These are phyloP conservation scores for Scenedesmus sp. DNA, from an alignment of 163 green algal species.

Conservation along the genomic window DNA sequence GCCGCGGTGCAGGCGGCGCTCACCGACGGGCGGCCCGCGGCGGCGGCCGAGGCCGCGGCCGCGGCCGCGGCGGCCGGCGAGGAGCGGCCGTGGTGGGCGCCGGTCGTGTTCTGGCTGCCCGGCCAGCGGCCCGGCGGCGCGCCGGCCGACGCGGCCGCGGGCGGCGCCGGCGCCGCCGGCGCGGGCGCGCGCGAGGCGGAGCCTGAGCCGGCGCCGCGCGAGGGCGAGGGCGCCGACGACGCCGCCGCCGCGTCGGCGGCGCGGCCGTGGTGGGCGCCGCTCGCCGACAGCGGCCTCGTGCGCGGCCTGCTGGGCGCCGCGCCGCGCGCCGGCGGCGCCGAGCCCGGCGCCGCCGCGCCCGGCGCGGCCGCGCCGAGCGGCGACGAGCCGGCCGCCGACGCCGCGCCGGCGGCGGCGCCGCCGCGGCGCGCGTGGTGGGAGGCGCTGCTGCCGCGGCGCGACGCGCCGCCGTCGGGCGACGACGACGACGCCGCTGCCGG, in stretches of 20 bases:
- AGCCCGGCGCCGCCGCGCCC: too few species aligned
- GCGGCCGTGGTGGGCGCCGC: slow-evolving; percentile 30
- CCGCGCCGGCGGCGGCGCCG: not conserved
- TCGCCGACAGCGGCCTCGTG: slow-evolving; percentile 32
- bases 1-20: slow-evolving; percentile 2
- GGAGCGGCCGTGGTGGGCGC: slow-evolving; percentile 11
- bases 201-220: not conserved
- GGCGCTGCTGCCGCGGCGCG: not conserved
- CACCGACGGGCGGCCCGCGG: not conserved
- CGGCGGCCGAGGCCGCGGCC: not conserved
- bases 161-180: too few species aligned
- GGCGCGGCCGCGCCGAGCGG: too few species aligned
- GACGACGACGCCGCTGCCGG: not conserved
- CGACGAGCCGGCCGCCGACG: not conserved
- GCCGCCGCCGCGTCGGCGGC: not conserved
- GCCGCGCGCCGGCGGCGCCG: too few species aligned
- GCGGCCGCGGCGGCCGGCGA: not conserved
- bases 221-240: not conserved
- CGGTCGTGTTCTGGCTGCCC: slow-evolving; percentile 22
- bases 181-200: not conserved
- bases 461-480: not conserved
- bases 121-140: not conserved
- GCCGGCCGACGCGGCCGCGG: not conserved
- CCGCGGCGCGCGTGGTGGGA: too few species aligned
- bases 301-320: slow-evolving; percentile 18